These are phyloP conservation scores for Rauvolfia tetraphylla DNA, from an alignment of 257 asterid species.

Conservation along the genomic window DNA sequence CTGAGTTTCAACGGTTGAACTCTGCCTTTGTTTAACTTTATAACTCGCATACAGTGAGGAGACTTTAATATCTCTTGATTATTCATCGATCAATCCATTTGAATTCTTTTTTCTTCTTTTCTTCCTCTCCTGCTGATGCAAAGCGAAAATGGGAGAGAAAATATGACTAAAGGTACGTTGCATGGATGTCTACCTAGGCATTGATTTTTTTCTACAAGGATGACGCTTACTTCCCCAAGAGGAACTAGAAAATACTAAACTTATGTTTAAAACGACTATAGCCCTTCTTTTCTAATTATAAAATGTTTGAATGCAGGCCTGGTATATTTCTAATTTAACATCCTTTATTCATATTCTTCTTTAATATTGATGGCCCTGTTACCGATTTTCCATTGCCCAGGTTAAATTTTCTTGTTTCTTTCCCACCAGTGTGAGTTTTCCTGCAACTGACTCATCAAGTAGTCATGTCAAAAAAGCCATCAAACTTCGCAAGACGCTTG, in stretches of 20 bases:
- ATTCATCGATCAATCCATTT: neutral
- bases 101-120: neutral
- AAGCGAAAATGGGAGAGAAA: neutral
- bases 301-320: neutral
- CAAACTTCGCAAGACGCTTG: constrained; percentile 32
- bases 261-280: neutral
- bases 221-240: neutral
- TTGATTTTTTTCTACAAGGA: neutral
- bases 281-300: neutral
- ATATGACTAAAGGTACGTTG: neutral
- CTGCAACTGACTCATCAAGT: neutral
- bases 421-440: constrained; percentile 7
- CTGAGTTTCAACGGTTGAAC: neutral
- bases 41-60: neutral
- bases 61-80: neutral
- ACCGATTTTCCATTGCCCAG: neutral
- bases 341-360: neutral
- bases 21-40: neutral
- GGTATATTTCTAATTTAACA: neutral
- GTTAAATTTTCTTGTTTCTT: neutral
- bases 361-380: no score
- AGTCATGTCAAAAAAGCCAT: constrained; percentile 43
- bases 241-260: neutral
- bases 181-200: neutral
- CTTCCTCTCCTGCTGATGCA: neutral